Evolutionary conservation across 208 protist species (phyloP).

Genomic region (Trypanosoma cruzi): DNA sequence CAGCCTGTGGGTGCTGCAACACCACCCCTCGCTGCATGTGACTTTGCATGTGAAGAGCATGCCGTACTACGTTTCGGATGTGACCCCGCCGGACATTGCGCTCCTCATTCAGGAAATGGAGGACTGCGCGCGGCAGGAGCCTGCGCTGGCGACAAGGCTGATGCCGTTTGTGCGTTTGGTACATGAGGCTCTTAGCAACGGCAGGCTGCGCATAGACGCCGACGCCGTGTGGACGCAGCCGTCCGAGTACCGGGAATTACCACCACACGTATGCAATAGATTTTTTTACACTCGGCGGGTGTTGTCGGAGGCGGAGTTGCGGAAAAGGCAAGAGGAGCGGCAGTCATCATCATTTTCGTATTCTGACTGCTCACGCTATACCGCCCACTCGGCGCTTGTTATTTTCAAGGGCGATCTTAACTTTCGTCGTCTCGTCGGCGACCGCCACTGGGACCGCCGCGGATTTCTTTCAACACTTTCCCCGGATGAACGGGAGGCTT

Average conservation of each 20-base stretch:
- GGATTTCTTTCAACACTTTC: constrained; percentile 60
- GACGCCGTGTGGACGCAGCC: constrained; percentile 88
- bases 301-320: constrained; percentile 14
- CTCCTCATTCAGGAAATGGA: constrained; percentile 52
- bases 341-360: neutral
- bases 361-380: constrained; percentile 12
- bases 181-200: constrained; percentile 39
- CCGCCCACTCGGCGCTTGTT: constrained; percentile 57
- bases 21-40: constrained; percentile 39
- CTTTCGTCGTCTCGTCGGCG: constrained; percentile 88
- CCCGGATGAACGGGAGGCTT: constrained; percentile 16
- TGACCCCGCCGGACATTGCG: constrained; percentile 78
- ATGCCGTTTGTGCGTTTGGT: constrained; percentile 55
- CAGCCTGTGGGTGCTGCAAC: constrained; percentile 71
- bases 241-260: constrained; percentile 86
- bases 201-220: constrained; percentile 55
- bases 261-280: constrained; percentile 76
- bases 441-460: constrained; percentile 80
- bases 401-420: constrained; percentile 94
- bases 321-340: neutral
- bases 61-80: constrained; percentile 92
- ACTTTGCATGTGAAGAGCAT: constrained; percentile 85
- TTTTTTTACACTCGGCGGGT: constrained; percentile 82
- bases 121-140: constrained; percentile 20
- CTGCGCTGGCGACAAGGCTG: constrained; percentile 27